These are phyloP conservation scores for Corchorus capsularis DNA, from an alignment of 345 rosid genomes.

Conservation along the genomic window DNA sequence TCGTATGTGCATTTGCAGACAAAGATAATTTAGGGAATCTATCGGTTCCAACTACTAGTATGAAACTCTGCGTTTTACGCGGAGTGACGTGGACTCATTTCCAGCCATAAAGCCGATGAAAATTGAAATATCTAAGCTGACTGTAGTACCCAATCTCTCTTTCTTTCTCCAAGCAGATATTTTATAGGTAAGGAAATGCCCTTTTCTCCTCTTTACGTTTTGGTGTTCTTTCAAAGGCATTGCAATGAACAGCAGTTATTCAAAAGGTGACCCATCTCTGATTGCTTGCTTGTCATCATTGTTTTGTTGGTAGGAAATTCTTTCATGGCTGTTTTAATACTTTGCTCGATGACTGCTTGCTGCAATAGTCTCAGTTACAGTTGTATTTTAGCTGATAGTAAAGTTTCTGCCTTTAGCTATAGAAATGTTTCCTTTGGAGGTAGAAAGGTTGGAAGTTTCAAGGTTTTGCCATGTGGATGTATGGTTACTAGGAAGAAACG, in stretches of 20 bases:
- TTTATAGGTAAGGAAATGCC: slow-evolving; percentile 6
- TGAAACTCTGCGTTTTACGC: no score
- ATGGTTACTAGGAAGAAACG: slow-evolving; percentile 39
- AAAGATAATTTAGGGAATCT: no score
- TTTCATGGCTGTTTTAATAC: slow-evolving; percentile 16
- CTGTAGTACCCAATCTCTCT: background rate
- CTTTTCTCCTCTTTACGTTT: slow-evolving; percentile 4
- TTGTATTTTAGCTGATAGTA: slow-evolving; percentile 14
- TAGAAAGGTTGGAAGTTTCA: background rate
- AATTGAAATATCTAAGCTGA: background rate
- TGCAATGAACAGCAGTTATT: background rate
- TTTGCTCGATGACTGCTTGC: slow-evolving; percentile 16
- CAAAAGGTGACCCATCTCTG: slow-evolving; percentile 4
- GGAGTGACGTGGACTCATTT: no score
- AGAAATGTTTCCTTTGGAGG: slow-evolving; percentile 12
- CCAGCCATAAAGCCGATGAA: background rate
- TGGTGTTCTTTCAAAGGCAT: background rate
- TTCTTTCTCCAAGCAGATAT: background rate
- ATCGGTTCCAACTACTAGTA: no score
- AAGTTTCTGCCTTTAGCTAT: slow-evolving; percentile 6
- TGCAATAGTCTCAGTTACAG: slow-evolving; percentile 19
- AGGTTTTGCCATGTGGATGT: slow-evolving; percentile 25
- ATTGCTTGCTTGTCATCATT: background rate
- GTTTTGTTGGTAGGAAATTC: background rate
- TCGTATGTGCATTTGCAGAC: no score